phyloP scores from a whole-genome alignment of 805 yeast species.

The Spathaspora gorwiae region DNA sequence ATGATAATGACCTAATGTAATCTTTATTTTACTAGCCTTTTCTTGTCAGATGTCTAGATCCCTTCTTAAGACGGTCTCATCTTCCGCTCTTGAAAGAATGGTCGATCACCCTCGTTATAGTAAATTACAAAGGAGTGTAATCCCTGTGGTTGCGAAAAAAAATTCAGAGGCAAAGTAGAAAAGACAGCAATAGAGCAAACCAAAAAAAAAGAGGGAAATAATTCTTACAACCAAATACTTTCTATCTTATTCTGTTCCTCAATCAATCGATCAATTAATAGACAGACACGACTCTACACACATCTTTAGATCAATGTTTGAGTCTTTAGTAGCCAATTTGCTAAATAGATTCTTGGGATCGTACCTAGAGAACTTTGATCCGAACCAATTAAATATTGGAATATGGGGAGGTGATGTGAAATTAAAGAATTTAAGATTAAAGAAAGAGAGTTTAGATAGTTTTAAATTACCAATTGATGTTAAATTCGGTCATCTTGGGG shows the following conservation, averaged over 20 bases:
- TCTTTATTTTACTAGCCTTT: no score
- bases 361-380: conserved; percentile 92
- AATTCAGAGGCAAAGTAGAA: no score
- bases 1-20: no score
- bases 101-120: no score
- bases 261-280: background rate
- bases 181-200: background rate
- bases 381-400: conserved; percentile 90
- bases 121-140: no score
- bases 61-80: no score
- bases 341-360: conserved; percentile 61
- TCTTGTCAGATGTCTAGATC: no score
- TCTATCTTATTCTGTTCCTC: background rate
- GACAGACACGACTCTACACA: background rate
- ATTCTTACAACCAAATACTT: background rate
- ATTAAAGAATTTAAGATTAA: conserved; percentile 68
- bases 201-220: background rate
- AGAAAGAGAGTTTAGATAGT: conserved; percentile 84
- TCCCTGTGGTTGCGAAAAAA: no score
- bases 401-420: conserved; percentile 98
- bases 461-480: conserved; percentile 84
- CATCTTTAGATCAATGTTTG: conserved; percentile 43
- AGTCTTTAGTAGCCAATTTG: conserved; percentile 59
- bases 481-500: conserved; percentile 84
- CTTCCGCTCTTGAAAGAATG: no score